These are phyloP conservation scores for Aphanomyces cochlioides DNA, from an alignment of 352 stramenopile species.

Conservation along the genomic window DNA sequence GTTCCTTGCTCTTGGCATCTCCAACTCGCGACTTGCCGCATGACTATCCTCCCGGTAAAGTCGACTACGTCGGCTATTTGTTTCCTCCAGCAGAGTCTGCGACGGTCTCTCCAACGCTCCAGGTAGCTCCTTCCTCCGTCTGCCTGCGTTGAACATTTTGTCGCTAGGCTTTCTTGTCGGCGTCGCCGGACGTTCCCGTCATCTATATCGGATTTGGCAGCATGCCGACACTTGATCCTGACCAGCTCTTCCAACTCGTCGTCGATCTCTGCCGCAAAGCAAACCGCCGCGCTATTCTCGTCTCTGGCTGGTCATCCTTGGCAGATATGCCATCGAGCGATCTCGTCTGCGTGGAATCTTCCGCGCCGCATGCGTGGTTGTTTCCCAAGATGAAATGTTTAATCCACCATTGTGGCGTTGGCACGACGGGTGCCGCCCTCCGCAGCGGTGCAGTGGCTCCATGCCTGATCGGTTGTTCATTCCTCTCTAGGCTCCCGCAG, in stretches of 20 bases:
- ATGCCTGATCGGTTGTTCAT: background rate
- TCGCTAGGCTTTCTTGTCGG: too few relatives aligned
- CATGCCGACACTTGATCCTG: conserved; percentile 10
- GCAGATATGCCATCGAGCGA: background rate
- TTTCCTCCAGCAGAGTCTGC: conserved; percentile 2
- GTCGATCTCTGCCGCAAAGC: conserved; percentile 14
- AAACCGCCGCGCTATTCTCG: conserved; percentile 2
- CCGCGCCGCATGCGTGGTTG: background rate
- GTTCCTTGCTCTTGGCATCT: conserved; percentile 14
- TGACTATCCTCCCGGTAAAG: conserved; percentile 12
- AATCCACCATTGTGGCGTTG: conserved; percentile 21
- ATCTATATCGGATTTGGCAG: conserved; percentile 29
- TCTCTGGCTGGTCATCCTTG: conserved; percentile 8
- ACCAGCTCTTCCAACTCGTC: background rate
- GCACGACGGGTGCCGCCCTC: background rate
- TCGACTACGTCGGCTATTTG: conserved; percentile 9
- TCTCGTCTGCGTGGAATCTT: background rate
- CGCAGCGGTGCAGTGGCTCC: background rate
- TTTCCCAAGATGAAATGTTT: conserved; percentile 23
- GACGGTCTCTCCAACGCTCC: background rate
- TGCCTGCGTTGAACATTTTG: too few relatives aligned
- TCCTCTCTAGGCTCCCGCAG: conserved; percentile 16
- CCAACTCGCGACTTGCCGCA: background rate
- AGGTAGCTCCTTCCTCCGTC: background rate
- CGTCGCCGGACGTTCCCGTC: background rate